phyloP scores from a whole-genome alignment of 257 asterid genomes.

The Parsonsia alboflavescens region DNA sequence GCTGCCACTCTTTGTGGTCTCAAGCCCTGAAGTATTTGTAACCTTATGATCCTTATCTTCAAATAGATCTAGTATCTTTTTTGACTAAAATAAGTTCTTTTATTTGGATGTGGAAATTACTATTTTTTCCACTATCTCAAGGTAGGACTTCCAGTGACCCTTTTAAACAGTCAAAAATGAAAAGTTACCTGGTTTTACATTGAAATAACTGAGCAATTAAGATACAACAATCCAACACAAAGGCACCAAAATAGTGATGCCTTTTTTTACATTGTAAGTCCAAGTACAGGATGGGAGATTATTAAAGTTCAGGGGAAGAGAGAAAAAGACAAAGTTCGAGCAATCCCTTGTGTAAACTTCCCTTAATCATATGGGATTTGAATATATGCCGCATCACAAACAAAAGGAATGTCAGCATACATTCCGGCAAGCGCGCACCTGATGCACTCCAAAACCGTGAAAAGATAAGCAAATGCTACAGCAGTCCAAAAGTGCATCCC shows the following conservation, averaged over 20 bases:
- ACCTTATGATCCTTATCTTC: slow-evolving; percentile 7
- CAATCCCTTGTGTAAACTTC: background rate
- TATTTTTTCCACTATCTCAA: background rate
- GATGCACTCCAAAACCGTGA: slow-evolving; percentile 78
- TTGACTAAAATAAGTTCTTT: background rate
- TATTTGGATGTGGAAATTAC: background rate
- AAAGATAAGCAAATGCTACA: slow-evolving; percentile 59
- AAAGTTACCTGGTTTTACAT: no score
- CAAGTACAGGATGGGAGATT: background rate
- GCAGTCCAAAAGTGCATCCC: slow-evolving; percentile 91
- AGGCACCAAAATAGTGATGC: background rate
- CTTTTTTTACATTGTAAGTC: background rate
- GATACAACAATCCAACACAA: no score
- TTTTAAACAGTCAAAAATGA: no score
- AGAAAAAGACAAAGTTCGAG: background rate
- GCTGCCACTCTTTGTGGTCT: slow-evolving; percentile 5
- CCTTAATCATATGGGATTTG: slow-evolving; percentile 23
- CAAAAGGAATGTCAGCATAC: slow-evolving; percentile 85
- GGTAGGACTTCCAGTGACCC: background rate
- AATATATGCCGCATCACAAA: slow-evolving; percentile 89
- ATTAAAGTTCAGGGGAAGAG: background rate
- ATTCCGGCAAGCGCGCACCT: slow-evolving; percentile 81
- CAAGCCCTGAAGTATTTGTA: background rate
- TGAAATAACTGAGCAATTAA: no score
- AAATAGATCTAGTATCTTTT: background rate